Evolutionary conservation across 2,329 filamentous ascomycete genomes (phyloP).

Genomic region (Tolypocladium endophyticum): DNA sequence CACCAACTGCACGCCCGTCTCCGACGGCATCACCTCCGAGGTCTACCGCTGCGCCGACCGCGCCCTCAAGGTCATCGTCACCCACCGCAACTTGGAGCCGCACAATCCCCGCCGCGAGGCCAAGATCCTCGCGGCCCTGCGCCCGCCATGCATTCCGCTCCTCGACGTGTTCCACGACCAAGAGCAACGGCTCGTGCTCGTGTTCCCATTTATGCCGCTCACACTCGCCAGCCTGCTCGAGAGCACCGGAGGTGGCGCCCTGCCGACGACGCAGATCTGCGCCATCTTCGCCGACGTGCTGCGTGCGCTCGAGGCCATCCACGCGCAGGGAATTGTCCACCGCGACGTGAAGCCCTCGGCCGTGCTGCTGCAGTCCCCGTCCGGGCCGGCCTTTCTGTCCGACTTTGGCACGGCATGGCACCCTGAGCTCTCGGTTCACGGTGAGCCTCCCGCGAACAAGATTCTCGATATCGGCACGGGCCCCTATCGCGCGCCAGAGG

Average conservation of each 20-base stretch:
- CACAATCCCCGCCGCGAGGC: constrained; percentile 77
- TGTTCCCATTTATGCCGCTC: constrained; percentile 73
- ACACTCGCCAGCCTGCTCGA: constrained; percentile 61
- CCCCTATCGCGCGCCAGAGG: constrained; percentile 80
- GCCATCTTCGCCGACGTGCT: constrained; percentile 57
- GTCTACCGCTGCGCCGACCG: constrained; percentile 59
- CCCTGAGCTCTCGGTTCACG: constrained; percentile 40
- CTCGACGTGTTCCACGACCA: constrained; percentile 65
- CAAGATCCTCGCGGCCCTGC: constrained; percentile 55
- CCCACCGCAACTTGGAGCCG: constrained; percentile 61
- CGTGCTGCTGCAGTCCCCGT: constrained; percentile 57
- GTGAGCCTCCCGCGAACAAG: constrained; percentile 61
- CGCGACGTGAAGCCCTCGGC: constrained; percentile 92
- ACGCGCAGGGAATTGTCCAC: constrained; percentile 71
- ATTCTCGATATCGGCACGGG: constrained; percentile 92
- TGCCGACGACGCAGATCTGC: constrained; percentile 21
- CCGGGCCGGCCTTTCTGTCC: constrained; percentile 66
- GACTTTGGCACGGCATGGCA: constrained; percentile 94
- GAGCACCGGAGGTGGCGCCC: constrained; percentile 14
- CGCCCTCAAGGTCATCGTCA: constrained; percentile 79
- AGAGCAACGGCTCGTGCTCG: constrained; percentile 62
- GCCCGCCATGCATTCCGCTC: constrained; percentile 51
- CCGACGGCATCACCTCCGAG: constrained; percentile 66
- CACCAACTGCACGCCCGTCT: constrained; percentile 41
- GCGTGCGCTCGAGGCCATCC: constrained; percentile 58